Percentiles rank a stretch among this genome's conserved stretches.
Evolutionary conservation across 164 flowering plant species (phyloP).

Genomic region (Pachysandra terminalis): DNA sequence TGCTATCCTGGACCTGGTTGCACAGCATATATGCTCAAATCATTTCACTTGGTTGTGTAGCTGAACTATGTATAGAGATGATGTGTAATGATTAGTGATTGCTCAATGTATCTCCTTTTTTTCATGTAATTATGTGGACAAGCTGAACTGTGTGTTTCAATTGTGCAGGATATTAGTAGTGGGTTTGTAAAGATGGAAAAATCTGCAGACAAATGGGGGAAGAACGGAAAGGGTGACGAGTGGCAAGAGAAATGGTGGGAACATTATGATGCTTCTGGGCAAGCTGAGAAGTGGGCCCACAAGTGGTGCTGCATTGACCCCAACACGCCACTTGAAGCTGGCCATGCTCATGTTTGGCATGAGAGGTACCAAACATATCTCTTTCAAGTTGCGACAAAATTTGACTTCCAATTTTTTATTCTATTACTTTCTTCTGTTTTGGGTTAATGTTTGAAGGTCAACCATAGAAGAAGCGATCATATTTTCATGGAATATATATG

Average conservation of each 20-base stretch:
- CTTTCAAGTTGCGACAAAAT: not conserved
- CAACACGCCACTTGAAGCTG: conserved; percentile 64
- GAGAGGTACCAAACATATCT: conserved; percentile 60
- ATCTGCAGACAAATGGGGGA: conserved; percentile 85
- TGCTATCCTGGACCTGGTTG: too few species aligned
- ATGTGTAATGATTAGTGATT: not conserved
- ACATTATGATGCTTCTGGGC: conserved; percentile 71
- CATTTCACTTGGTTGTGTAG: not conserved
- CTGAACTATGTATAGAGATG: not conserved
- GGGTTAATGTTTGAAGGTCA: not conserved
- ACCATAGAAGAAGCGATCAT: not conserved
- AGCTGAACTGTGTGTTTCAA: conserved; percentile 2
- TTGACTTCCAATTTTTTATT: not conserved
- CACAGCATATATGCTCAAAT: not conserved
- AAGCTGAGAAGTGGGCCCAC: conserved; percentile 92
- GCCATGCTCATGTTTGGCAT: conserved; percentile 99
- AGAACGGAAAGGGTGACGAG: conserved; percentile 57
- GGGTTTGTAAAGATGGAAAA: conserved; percentile 68
- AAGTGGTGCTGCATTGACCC: conserved; percentile 97
- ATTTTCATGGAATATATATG: not conserved
- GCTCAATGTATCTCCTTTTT: too few species aligned
- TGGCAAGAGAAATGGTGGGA: conserved; percentile 96
- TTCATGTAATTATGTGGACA: not conserved
- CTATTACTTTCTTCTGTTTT: not conserved
- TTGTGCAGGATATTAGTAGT: conserved; percentile 36